A percentile compares a stretch with the other conserved stretches of the same genome.
These are phyloP conservation scores for Adansonia gregorii DNA, from an alignment of 441 rosid genomes.

Conservation along the genomic window DNA sequence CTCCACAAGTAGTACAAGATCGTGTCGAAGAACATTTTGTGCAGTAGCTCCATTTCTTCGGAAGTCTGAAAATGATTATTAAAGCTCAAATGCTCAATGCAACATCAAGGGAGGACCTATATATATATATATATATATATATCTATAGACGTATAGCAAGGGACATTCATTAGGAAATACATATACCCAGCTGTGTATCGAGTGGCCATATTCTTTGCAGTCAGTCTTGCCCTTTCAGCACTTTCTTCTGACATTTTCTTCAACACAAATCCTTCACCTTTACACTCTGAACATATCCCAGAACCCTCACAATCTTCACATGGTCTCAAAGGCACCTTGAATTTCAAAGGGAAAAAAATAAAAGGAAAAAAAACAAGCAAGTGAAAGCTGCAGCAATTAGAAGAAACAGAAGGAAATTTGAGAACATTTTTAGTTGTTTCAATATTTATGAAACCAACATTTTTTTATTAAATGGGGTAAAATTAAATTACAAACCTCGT, in stretches of 20 bases:
- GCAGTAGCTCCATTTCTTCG: conserved; percentile 98
- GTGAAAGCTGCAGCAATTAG: background rate
- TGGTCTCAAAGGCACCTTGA: conserved; percentile 58
- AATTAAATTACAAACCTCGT: conserved; percentile 44
- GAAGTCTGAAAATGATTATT: conserved; percentile 60
- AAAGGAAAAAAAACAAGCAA: background rate
- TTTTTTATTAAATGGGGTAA: background rate
- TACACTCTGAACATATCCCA: conserved; percentile 87
- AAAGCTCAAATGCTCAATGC: background rate
- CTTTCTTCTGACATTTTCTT: conserved; percentile 71
- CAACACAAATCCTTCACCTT: conserved; percentile 85
- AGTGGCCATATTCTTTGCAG: conserved; percentile 81
- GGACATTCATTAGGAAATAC: background rate
- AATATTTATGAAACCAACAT: background rate
- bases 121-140: background rate
- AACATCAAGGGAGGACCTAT: background rate
- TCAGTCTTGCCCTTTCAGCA: conserved; percentile 77
- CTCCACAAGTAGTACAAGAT: conserved; percentile 72
- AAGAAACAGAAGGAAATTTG: background rate
- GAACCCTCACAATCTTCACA: conserved; percentile 83
- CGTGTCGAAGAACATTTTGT: conserved; percentile 83
- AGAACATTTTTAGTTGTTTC: background rate
- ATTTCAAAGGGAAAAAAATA: conserved; percentile 19
- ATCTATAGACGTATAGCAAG: background rate
- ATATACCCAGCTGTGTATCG: conserved; percentile 89